phyloP scores from a whole-genome alignment of 1,139 yeast species.

The Blastobotrys aristatus region DNA sequence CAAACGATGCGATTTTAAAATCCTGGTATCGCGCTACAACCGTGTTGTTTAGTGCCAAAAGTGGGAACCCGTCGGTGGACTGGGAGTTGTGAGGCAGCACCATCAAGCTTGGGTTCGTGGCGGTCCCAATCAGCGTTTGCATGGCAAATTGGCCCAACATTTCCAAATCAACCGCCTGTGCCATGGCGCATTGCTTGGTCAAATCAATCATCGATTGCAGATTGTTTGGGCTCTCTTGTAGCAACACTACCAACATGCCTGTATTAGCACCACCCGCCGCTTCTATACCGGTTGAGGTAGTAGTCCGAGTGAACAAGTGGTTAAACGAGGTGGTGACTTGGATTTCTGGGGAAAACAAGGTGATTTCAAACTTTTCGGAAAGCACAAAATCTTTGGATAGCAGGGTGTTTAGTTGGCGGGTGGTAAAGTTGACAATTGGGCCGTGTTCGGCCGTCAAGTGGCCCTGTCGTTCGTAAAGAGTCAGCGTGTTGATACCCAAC shows the following conservation, averaged over 20 bases:
- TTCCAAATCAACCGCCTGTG: not conserved
- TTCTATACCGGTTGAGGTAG: not conserved
- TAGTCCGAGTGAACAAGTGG: not conserved
- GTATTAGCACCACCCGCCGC: not conserved
- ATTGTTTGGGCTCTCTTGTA: not conserved
- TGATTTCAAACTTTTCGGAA: not conserved
- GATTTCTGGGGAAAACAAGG: slow-evolving; percentile 5
- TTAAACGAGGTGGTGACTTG: slow-evolving; percentile 5
- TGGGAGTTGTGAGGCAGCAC: not conserved
- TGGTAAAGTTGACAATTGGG: not conserved
- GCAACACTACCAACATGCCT: slow-evolving; percentile 6
- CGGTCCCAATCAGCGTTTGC: slow-evolving; percentile 4
- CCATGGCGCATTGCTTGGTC: not conserved
- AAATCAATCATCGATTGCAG: not conserved
- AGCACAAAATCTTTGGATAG: slow-evolving; percentile 6
- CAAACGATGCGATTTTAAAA: not conserved
- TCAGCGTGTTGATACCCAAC: slow-evolving; percentile 9
- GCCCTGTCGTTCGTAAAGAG: slow-evolving; percentile 10
- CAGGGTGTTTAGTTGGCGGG: not conserved
- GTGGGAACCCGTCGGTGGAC: slow-evolving; percentile 9
- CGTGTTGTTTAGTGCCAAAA: slow-evolving; percentile 6
- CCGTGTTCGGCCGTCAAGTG: slow-evolving; percentile 3
- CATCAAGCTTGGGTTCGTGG: slow-evolving; percentile 5
- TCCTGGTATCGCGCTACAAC: not conserved
- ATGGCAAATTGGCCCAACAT: too few relatives aligned